phyloP scores from a whole-genome alignment of 371 early-diverging fungal genomes.

The Cokeromyces recurvatus region DNA sequence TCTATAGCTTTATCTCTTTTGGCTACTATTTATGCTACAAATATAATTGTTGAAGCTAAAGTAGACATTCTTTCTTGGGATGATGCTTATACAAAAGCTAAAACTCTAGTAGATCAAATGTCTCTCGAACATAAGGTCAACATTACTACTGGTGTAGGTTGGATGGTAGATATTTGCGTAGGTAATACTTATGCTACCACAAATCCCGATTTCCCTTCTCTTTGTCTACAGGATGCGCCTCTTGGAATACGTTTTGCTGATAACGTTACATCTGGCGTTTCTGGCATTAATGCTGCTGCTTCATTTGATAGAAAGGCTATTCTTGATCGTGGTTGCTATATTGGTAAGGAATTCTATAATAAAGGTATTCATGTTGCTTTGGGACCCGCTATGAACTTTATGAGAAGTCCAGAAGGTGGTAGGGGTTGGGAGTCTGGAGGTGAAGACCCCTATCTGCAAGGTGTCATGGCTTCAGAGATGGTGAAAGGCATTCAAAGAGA shows the following conservation, averaged over 20 bases:
- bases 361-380: constrained; percentile 49
- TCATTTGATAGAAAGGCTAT: constrained; percentile 48
- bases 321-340: constrained; percentile 35
- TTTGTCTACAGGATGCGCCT: constrained; percentile 57
- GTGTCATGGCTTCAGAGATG: constrained; percentile 26
- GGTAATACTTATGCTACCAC: constrained; percentile 40
- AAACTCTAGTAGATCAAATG: constrained; percentile 25
- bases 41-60: constrained; percentile 1
- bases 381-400: constrained; percentile 49
- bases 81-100: constrained; percentile 30
- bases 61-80: constrained; percentile 24
- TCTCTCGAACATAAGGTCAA: constrained; percentile 33
- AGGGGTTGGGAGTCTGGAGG: constrained; percentile 60
- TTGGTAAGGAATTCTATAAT: constrained; percentile 48
- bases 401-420: constrained; percentile 45
- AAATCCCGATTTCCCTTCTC: constrained; percentile 46
- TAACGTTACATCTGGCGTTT: constrained; percentile 42
- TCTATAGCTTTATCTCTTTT: constrained; percentile 6
- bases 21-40: not conserved
- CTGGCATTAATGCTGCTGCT: constrained; percentile 48
- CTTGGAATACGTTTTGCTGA: constrained; percentile 43
- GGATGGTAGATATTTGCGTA: constrained; percentile 29
- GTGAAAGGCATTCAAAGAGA: constrained; percentile 34
- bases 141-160: constrained; percentile 46
- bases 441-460: constrained; percentile 59